Percentiles rank a stretch among this genome's conserved stretches.
phyloP scores from a whole-genome alignment of 345 rosid species.

The Dimocarpus longan region DNA sequence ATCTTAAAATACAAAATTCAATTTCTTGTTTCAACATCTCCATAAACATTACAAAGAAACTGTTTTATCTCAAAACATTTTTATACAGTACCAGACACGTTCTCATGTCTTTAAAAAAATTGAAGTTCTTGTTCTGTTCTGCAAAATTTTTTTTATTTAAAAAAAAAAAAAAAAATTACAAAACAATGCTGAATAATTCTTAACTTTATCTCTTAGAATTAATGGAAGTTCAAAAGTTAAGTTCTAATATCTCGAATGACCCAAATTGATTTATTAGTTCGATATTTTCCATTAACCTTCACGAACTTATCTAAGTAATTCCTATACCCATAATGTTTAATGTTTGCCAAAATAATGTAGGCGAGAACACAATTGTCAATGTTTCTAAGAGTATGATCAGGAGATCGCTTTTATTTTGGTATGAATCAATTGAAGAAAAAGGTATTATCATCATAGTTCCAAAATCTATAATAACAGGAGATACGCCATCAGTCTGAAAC shows the following conservation, averaged over 20 bases:
- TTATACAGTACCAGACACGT: too few species aligned
- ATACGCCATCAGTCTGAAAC: background rate
- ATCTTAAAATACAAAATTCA: background rate
- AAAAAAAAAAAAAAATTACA: background rate
- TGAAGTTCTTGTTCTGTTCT: background rate
- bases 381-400: background rate
- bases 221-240: background rate
- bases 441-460: background rate
- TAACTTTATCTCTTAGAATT: background rate
- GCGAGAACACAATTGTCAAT: background rate
- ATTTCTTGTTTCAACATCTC: too few species aligned
- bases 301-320: background rate
- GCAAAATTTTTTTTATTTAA: background rate
- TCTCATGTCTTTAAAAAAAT: too few species aligned
- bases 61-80: too few species aligned
- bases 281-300: background rate
- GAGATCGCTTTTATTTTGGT: background rate
- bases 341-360: background rate
- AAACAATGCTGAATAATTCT: background rate
- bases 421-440: background rate
- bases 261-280: background rate
- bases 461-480: background rate
- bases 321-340: conserved; percentile 6
- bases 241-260: background rate
- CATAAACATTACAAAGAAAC: too few species aligned